Base-by-base conservation (phyloP, 2,329 filamentous ascomycete genomes). In the Orbilia ellipsospora region DNA sequence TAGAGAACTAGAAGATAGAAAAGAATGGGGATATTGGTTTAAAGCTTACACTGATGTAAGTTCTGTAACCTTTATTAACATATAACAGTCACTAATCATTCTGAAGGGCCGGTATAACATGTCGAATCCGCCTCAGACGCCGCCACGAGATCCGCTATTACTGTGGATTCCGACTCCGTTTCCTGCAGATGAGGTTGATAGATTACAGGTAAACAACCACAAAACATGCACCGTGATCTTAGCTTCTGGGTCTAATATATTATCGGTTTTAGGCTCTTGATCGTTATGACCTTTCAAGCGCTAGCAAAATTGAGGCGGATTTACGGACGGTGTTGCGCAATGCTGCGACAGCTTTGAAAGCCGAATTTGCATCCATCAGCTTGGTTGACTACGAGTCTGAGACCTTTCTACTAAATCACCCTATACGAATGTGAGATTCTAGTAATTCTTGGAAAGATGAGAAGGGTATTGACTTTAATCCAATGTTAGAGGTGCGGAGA, bases 61-160 rank as follows among this genome's bases (percentile, higher is more conserved):
- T 48, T 48, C 16, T 48, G 4, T 18, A 51, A 23, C 44, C 6
- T 51, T 61, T 4, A 26, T 18, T 31, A 12, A n/a, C 31, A 8
- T 48, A 4, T 48, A 13, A 8, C 16, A n/a, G 26, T 40, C 23
- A 36, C 60, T 31, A n/a, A 52, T 23, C 26, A 15, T 23, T 36
- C 31, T 6, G 31, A 36, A 83, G 80, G 82, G 82, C 2, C 78
- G 79, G 16, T 82, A 79, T 67, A 82, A 81, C 57, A 59, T 82
- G 44, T 80, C 77, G 1, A 79, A 79, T 52, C 81, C 81, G 15
- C 82, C 82, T n/a, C 66, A 79, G 18, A 81, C 81, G 23, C 81
- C 81, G 15, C 77, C 77, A 15, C 74, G 78, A 4, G 77, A 78
- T 15, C 23, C 50, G 7, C 74, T 64, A 6, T 81, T 82, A 36